Evolutionary conservation across 2,329 filamentous ascomycete genomes (phyloP), one percentile per base, ranked within the genome.

Genomic region (Aspergillus chevalieri): DNA sequence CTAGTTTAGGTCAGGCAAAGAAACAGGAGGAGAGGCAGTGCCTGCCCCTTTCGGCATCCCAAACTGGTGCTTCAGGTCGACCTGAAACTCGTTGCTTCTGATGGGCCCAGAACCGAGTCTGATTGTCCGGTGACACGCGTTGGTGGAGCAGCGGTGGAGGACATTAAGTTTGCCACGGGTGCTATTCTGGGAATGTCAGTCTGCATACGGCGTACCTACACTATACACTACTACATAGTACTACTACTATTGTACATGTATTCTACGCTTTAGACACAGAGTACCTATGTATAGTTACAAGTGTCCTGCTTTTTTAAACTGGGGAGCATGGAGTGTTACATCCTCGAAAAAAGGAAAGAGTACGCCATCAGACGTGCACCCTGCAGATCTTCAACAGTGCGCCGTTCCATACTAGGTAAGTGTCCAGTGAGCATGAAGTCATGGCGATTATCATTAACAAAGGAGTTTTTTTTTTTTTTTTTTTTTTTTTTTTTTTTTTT

Each of bases 61-160:
- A 30, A 30, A 30, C 26, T 30, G 26, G 26, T 30, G 26, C 26
- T 30, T 30, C 26, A 30, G 10, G 26, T 12, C 10, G 26, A 30
- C 26, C 26, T 30, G 26, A 30, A 30, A 30, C 26, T 30, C 10
- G 26, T 30, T 30, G 26, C 26, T 30, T 30, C 26, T 30, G 26
- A 30, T 30, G n/a, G 34, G 34, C 47, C 24, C 36, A 26, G 44
- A 24, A 41, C 44, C 46, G 26, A 30, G 26, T 30, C 26, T 30
- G 26, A 30, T 30, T 30, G 26, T 30, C 26, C 26, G 26, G 58
- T 64, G 64, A 67, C 65, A 65, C 65, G 64, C 64, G 63, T 66
- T 65, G 49, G 64, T 65, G 65, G 65, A 54, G 41, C 19, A 22
- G 21, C 12, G 42, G 26, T 30, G 22, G 22, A n/a, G 42, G 6